A percentile compares a stretch with the other conserved stretches of the same genome.
These are phyloP conservation scores for Porcisia deanei DNA, from an alignment of 208 protist species.

Conservation along the genomic window DNA sequence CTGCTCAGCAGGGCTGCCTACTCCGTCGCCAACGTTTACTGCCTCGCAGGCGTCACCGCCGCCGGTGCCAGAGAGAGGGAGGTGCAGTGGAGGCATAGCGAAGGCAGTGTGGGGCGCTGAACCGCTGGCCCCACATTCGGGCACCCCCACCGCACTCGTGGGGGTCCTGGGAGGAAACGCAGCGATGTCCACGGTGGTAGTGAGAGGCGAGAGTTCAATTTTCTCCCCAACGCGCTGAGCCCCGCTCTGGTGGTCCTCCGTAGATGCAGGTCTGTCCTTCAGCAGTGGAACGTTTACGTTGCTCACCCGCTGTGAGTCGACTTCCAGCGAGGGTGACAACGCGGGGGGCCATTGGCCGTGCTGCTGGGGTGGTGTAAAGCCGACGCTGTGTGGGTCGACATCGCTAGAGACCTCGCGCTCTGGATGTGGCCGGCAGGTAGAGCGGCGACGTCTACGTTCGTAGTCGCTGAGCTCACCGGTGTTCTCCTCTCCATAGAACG, in stretches of 20 bases:
- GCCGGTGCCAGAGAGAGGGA: neutral
- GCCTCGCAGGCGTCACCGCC: neutral
- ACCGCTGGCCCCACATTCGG: too few species aligned
- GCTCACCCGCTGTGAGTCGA: constrained; percentile 2
- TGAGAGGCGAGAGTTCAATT: neutral
- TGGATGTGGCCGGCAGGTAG: neutral
- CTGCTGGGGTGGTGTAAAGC: neutral
- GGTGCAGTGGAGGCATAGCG: constrained; percentile 8
- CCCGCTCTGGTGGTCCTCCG: neutral
- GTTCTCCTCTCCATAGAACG: too few species aligned
- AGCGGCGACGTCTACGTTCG: neutral
- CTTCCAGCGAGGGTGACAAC: neutral
- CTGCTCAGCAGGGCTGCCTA: neutral
- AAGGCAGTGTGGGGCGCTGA: neutral
- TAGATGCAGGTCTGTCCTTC: neutral
- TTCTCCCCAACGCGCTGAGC: neutral
- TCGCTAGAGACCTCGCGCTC: neutral
- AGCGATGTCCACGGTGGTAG: neutral
- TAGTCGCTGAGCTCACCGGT: neutral
- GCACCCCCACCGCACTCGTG: neutral
- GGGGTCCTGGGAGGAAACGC: neutral
- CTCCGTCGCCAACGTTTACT: neutral
- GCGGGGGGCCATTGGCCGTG: neutral
- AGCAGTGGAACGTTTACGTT: constrained; percentile 16
- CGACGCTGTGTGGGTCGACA: neutral